Evolutionary conservation across 805 yeast species (phyloP).

Genomic region (Priceomyces melissophilus): DNA sequence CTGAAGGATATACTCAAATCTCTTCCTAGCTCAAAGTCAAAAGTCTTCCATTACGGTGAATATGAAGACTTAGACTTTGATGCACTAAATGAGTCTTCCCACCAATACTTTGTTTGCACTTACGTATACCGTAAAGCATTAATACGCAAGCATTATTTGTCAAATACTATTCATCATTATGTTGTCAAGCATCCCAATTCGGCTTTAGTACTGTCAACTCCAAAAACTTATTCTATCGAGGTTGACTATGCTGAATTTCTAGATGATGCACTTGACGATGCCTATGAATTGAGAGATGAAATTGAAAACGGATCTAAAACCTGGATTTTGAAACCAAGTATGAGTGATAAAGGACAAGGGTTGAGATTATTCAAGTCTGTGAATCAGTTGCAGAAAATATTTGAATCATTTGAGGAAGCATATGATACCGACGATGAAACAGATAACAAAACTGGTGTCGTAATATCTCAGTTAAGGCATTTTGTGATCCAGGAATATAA

Average conservation of each 20-base stretch:
- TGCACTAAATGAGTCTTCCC: slow-evolving; percentile 39
- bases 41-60: slow-evolving; percentile 77
- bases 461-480: slow-evolving; percentile 84
- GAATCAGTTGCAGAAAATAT: slow-evolving; percentile 76
- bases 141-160: slow-evolving; percentile 83
- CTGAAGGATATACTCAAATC: slow-evolving; percentile 17
- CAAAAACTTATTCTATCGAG: slow-evolving; percentile 77
- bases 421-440: slow-evolving; percentile 54
- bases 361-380: slow-evolving; percentile 76
- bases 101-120: slow-evolving; percentile 64
- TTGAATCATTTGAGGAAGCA: slow-evolving; percentile 83
- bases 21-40: slow-evolving; percentile 16
- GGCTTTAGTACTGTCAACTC: slow-evolving; percentile 56
- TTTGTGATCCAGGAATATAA: slow-evolving; percentile 86
- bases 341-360: slow-evolving; percentile 98
- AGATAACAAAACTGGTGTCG: slow-evolving; percentile 55
- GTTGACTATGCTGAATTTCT: slow-evolving; percentile 94
- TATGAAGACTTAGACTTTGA: slow-evolving; percentile 88
- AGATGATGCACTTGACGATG: slow-evolving; percentile 91
- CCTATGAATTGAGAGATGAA: slow-evolving; percentile 82
- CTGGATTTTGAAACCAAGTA: slow-evolving; percentile 93
- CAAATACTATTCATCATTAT: slow-evolving; percentile 78
- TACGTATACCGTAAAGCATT: slow-evolving; percentile 87
- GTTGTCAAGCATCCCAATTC: slow-evolving; percentile 72
- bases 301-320: slow-evolving; percentile 57